phyloP scores from a whole-genome alignment of 306 rosid genomes.

The Elaeagnus macrophylla region DNA sequence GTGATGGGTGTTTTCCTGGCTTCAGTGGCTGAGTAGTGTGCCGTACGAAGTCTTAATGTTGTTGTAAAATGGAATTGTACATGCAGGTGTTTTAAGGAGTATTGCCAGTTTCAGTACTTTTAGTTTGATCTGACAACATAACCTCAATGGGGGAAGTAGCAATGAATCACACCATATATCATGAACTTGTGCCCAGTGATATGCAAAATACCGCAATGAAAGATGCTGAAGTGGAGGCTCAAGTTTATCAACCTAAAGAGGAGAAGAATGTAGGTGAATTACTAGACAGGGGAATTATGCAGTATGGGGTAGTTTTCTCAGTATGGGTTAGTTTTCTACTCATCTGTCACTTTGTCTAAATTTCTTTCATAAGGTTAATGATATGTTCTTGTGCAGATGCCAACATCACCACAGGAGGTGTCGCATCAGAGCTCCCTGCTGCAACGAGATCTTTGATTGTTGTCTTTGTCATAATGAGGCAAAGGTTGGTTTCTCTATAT shows the following conservation, averaged over 20 bases:
- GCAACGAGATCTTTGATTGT: constrained; percentile 71
- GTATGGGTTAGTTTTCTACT: constrained; percentile 39
- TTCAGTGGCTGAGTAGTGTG: constrained; percentile 58
- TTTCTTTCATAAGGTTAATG: neutral
- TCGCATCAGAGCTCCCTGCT: constrained; percentile 76
- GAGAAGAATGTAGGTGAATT: constrained; percentile 11
- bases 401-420: constrained; percentile 65
- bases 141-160: constrained; percentile 49
- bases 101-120: no score
- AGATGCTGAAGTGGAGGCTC: constrained; percentile 9
- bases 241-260: constrained; percentile 29
- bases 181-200: constrained; percentile 35
- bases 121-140: constrained; percentile 22
- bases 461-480: constrained; percentile 75
- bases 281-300: constrained; percentile 43
- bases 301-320: constrained; percentile 46
- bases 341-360: neutral
- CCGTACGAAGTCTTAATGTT: constrained; percentile 40
- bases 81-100: constrained; percentile 61
- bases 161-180: constrained; percentile 34
- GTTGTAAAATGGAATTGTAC: constrained; percentile 40
- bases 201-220: constrained; percentile 23
- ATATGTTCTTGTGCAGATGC: constrained; percentile 41
- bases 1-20: constrained; percentile 48
- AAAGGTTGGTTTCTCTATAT: constrained; percentile 33